phyloP scores from a whole-genome alignment of 495 filamentous ascomycete genomes.

The Aspergillus kassunensis region DNA sequence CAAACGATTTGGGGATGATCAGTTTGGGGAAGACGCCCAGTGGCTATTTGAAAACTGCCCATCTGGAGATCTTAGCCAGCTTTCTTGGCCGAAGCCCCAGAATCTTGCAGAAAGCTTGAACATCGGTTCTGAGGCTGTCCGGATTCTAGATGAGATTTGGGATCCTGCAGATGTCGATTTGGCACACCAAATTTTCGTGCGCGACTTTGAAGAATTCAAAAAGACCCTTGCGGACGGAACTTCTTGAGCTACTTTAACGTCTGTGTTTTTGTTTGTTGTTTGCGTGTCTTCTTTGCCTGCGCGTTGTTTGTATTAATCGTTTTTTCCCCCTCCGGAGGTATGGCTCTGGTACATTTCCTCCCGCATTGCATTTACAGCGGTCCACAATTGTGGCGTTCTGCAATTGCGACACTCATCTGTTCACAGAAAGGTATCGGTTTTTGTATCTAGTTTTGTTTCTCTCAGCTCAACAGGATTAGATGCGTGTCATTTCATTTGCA shows the following conservation, averaged over 20 bases:
- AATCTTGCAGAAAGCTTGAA: constrained; percentile 15
- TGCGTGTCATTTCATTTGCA: background rate
- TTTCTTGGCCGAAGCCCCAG: constrained; percentile 20
- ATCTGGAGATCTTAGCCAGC: constrained; percentile 21
- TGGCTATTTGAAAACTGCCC: constrained; percentile 28
- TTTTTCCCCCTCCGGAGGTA: too few species aligned
- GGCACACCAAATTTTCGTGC: constrained; percentile 11
- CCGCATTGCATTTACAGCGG: too few species aligned
- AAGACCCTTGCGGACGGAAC: constrained; percentile 11
- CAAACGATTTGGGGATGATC: constrained; percentile 24
- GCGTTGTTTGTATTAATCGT: background rate
- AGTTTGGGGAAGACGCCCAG: constrained; percentile 25
- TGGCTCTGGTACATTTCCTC: too few species aligned
- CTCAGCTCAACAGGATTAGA: background rate
- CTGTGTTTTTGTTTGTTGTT: too few species aligned
- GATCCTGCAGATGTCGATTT: constrained; percentile 15
- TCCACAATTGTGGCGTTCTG: too few species aligned
- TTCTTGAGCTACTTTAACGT: background rate
- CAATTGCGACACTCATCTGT: too few species aligned
- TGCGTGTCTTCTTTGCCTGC: background rate
- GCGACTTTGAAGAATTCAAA: constrained; percentile 17
- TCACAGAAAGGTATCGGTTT: background rate
- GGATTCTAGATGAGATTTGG: constrained; percentile 14
- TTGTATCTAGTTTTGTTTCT: background rate
- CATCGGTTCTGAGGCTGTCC: constrained; percentile 5